Conservation (phyloP, 495 filamentous ascomycete species). For the Pseudomonodictys pantanalensis region DNA sequence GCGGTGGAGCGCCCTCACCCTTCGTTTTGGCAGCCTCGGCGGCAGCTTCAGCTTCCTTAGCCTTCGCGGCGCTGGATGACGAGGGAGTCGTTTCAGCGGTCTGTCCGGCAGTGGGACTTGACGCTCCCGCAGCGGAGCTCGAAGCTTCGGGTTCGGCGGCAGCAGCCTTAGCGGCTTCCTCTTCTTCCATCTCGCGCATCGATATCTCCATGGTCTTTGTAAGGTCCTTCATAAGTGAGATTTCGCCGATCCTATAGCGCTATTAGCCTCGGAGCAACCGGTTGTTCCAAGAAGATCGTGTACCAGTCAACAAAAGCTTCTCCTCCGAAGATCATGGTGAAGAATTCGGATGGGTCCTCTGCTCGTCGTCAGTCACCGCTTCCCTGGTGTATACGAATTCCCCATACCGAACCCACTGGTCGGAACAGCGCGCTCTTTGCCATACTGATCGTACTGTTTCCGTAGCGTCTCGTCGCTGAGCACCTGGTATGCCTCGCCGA, state of each 20-base stretch:
- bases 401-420: slow-evolving; percentile 75
- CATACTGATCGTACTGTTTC: slow-evolving; percentile 90
- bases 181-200: slow-evolving; percentile 43
- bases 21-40: slow-evolving; percentile 3
- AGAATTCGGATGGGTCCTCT: slow-evolving; percentile 97
- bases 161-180: slow-evolving; percentile 31
- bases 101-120: slow-evolving; percentile 10
- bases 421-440: slow-evolving; percentile 88
- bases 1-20: background rate
- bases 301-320: slow-evolving; percentile 77
- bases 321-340: slow-evolving; percentile 96
- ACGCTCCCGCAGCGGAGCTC: slow-evolving; percentile 23
- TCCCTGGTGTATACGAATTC: background rate
- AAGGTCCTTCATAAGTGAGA: slow-evolving; percentile 47
- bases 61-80: slow-evolving; percentile 8
- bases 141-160: slow-evolving; percentile 14
- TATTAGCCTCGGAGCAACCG: slow-evolving; percentile 12
- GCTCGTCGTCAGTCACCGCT: slow-evolving; percentile 32
- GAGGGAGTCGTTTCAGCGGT: background rate
- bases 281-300: background rate
- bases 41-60: slow-evolving; percentile 19
- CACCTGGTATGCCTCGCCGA: slow-evolving; percentile 98
- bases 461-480: slow-evolving; percentile 82
- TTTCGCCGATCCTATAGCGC: slow-evolving; percentile 43
- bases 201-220: slow-evolving; percentile 48